Evolutionary conservation across 345 rosid genomes (phyloP), one percentile per base, ranked within the genome.

Genomic region (Zanthoxylum bungeanum): DNA sequence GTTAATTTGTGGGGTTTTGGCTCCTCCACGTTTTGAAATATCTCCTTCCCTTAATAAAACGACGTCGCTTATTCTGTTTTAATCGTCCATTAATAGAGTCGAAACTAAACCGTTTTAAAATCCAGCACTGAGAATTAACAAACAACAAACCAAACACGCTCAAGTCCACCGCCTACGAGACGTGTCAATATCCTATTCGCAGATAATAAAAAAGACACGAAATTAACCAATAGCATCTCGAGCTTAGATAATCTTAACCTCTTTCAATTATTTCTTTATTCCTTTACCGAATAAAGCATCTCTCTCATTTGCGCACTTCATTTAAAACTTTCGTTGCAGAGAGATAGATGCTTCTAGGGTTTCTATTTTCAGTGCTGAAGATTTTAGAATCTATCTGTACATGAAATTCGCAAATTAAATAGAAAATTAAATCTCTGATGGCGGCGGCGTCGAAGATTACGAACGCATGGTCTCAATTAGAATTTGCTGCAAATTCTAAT

Each of bases 271-370:
- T 51, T 52, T 25, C 37, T 49, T 5, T 42, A 19, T 14, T 36
- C 21, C 73, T 68, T 75, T 70, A 25, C 67, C 70, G 72, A n/a
- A 8, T 68, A 57, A 67, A 75, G 66, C 55, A 44, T 75, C 66
- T 28, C 73, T 58, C 71, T 67, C 55, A 9, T 73, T 68, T 70
- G 5, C 42, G 30, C 61, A 4, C 37, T 21, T 25, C 31, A 22
- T 27, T 53, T 31, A 70, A 50, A 66, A 40, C 40, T 69, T 66
- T 31, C 24, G 62, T 64, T 73, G 62, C 82, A 64, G 70, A 39
- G 55, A 24, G 61, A 65, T 53, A 24, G 58, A 61, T 53, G 71
- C 72, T 83, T 71, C 79, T 76, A 67, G 81, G 82, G 88, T 83
- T 87, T 82, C 72, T 78, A 44, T 44, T 50, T 58, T 31, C 39